These are phyloP conservation scores for Phyllostachys edulis DNA, from an alignment of 176 grass and related monocot genomes.

Conservation along the genomic window DNA sequence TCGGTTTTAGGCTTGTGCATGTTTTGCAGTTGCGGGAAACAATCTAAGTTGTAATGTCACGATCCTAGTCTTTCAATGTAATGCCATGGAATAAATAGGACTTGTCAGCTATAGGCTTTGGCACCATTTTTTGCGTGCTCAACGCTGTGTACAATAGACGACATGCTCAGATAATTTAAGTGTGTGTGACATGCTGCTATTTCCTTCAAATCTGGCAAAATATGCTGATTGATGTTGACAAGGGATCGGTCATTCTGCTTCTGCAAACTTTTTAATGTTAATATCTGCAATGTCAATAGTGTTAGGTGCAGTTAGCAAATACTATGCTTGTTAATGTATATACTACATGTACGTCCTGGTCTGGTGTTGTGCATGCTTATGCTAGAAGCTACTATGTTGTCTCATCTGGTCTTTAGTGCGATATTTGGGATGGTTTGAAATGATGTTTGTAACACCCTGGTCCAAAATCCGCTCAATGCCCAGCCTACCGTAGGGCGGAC, in stretches of 20 bases:
- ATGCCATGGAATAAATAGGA: background rate
- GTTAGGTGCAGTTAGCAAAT: background rate
- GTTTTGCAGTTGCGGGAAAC: no score
- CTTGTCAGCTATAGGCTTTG: background rate
- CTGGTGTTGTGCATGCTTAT: slow-evolving; percentile 1
- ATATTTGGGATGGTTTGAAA: slow-evolving; percentile 16
- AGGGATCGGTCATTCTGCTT: no score
- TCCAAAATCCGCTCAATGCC: no score
- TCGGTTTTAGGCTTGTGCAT: no score
- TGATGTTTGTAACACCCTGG: no score
- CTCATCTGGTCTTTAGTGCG: background rate
- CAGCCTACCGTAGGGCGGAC: no score
- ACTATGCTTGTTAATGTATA: background rate
- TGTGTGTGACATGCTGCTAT: slow-evolving; percentile 3
- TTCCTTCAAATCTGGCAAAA: no score
- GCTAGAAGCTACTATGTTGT: background rate
- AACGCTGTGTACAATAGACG: background rate
- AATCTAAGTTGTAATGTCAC: no score
- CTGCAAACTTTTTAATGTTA: no score
- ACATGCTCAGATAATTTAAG: background rate
- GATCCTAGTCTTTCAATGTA: no score
- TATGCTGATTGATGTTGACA: background rate
- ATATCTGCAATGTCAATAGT: slow-evolving; percentile 3
- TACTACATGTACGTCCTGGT: background rate
- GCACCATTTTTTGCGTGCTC: slow-evolving; percentile 6